Evolutionary conservation across 78 protist genomes (phyloP), one percentile per base, ranked within the genome.

Genomic region (Dictyostelium capitatum): DNA sequence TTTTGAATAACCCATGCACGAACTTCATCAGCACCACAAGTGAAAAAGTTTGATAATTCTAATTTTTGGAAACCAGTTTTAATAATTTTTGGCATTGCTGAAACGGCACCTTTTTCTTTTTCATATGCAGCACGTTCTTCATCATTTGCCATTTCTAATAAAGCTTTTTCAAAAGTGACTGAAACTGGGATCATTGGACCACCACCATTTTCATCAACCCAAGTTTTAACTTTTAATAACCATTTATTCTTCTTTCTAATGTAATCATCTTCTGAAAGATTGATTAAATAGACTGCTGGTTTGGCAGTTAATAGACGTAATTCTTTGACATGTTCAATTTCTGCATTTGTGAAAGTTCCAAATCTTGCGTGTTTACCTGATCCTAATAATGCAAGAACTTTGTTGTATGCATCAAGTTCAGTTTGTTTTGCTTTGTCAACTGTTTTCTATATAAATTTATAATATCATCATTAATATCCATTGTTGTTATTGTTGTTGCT

Each of bases 171-270:
- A 41, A 97, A 32, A 1, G 81, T 94, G 9, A 91, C 99, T 43
- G 97, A 82, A 95, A 97, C 82, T 30, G 99, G 99, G 69, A 99
- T 95, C 70, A 98, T 50, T 32, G 83, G 56, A 59, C 96, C 97
- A 23, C 95, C 97, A 28, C 94, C 89, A 79, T 97, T n/a, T 53
- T 75, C 96, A 32, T 98, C 97, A 80, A 98, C 28, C 96, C 96
- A 98, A 23, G 77, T 79, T 91, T 97, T 97, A 78, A 98, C 25
- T 93, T 97, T 97, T 37, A 92, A 54, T n/a, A 98, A 95, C 90
- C 89, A 97, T 92, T 98, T 98, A 98, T 99, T 99, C 96, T 98
- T 98, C 97, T 98, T 96, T 28, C 99, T 80, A 15, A 95, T 28
- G 95, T 51, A 99, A 96, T 98, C 99, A 20, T 67, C 67, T 83